These are phyloP conservation scores for Luffa aegyptiaca DNA, from an alignment of 306 rosid species.

Conservation along the genomic window DNA sequence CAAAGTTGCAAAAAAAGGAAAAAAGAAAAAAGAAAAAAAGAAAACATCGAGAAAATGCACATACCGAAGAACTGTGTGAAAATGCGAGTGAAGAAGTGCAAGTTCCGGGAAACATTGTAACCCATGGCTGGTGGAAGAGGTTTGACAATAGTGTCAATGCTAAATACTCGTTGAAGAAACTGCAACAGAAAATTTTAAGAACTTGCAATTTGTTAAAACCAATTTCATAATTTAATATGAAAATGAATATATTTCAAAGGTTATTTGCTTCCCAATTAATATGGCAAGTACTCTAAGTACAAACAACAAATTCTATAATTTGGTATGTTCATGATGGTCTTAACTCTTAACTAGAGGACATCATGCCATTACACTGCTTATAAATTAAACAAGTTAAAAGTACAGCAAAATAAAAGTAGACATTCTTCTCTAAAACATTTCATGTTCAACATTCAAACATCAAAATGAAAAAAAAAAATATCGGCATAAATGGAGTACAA, in stretches of 20 bases:
- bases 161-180: conserved; percentile 88
- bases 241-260: conserved; percentile 4
- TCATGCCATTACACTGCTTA: neutral
- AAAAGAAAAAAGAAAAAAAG: neutral
- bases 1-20: neutral
- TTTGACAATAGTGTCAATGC: conserved; percentile 82
- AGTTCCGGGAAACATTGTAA: conserved; percentile 78
- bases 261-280: neutral
- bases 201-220: conserved; percentile 1
- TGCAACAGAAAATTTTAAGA: conserved; percentile 26
- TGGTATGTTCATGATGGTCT: neutral
- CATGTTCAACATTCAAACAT: neutral
- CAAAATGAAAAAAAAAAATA: neutral
- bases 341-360: neutral
- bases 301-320: neutral
- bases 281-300: neutral
- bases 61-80: conserved; percentile 94
- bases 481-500: neutral
- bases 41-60: conserved; percentile 15
- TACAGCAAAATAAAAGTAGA: neutral
- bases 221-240: neutral
- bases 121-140: conserved; percentile 89
- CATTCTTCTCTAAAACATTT: neutral
- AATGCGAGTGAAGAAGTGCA: conserved; percentile 92
- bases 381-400: neutral